Percentiles rank a stretch among this genome's conserved stretches.
phyloP scores from a whole-genome alignment of 2,329 filamentous ascomycete species.

The Cercospora sp. region DNA sequence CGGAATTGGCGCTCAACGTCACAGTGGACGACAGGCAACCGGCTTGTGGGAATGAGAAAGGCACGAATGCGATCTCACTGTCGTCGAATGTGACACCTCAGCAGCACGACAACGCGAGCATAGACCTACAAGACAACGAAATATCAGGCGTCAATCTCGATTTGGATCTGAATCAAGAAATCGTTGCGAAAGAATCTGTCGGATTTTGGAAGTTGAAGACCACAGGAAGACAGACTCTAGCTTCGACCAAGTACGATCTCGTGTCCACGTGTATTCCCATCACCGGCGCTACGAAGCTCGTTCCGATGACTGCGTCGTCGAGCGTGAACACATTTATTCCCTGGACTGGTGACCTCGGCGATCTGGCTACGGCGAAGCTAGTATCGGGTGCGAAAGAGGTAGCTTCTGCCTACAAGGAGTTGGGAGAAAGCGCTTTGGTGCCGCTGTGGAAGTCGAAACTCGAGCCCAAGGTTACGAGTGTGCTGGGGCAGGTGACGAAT shows the following conservation, averaged over 20 bases:
- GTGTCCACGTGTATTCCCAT: constrained; percentile 2
- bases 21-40: background rate
- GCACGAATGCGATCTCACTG: background rate
- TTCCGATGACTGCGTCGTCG: background rate
- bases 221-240: background rate
- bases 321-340: background rate
- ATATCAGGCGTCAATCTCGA: background rate
- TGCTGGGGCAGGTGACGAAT: background rate
- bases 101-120: background rate
- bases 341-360: background rate
- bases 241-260: background rate
- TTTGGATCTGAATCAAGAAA: constrained; percentile 10
- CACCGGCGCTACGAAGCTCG: background rate
- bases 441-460: background rate
- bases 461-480: background rate
- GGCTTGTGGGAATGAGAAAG: background rate
- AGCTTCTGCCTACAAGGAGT: background rate
- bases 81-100: background rate
- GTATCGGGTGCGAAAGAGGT: background rate
- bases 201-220: background rate
- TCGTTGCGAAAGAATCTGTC: constrained; percentile 9
- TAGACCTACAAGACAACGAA: background rate
- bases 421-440: background rate
- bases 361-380: background rate
- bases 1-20: constrained; percentile 4